phyloP scores from a whole-genome alignment of 208 protist genomes.

The Crithidia sp. region DNA sequence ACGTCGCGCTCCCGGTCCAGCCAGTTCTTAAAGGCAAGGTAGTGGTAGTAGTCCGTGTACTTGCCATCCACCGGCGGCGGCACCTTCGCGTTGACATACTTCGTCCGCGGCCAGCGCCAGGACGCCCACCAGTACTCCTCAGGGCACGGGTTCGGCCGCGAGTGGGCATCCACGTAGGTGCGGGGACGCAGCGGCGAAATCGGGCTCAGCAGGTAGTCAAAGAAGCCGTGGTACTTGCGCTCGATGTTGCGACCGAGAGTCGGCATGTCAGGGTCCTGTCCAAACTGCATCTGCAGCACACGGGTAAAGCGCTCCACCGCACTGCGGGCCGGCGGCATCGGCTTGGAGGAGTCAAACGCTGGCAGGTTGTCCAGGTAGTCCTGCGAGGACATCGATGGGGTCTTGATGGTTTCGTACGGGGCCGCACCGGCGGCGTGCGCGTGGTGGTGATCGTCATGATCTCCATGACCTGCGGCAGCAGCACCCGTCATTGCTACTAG shows the following conservation, averaged over 20 bases:
- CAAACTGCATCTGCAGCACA: constrained; percentile 63
- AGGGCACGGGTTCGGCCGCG: constrained; percentile 79
- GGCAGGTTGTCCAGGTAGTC: constrained; percentile 74
- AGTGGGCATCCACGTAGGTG: constrained; percentile 76
- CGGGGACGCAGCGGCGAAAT: constrained; percentile 58
- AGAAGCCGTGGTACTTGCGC: constrained; percentile 57
- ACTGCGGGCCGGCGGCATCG: constrained; percentile 44
- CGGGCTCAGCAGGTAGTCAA: constrained; percentile 71
- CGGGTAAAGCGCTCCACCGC: constrained; percentile 60
- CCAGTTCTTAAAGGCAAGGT: constrained; percentile 85
- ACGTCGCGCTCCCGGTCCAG: constrained; percentile 81
- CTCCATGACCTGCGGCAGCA: not conserved
- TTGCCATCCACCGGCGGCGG: constrained; percentile 78
- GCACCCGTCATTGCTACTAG: not conserved
- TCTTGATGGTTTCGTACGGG: constrained; percentile 37
- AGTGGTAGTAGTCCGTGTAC: constrained; percentile 89
- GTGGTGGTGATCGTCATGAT: constrained; percentile 21
- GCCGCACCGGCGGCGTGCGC: constrained; percentile 8
- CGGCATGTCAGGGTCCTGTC: constrained; percentile 74
- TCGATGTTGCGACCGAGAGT: constrained; percentile 48
- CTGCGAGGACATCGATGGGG: constrained; percentile 64
- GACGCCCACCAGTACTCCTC: constrained; percentile 85
- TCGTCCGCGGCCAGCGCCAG: constrained; percentile 81
- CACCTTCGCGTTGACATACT: constrained; percentile 88
- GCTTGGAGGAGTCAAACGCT: constrained; percentile 60